Percentiles rank a stretch among this genome's conserved stretches.
phyloP scores from a whole-genome alignment of 1,139 yeast species.

The Nematodospora anomalae region DNA sequence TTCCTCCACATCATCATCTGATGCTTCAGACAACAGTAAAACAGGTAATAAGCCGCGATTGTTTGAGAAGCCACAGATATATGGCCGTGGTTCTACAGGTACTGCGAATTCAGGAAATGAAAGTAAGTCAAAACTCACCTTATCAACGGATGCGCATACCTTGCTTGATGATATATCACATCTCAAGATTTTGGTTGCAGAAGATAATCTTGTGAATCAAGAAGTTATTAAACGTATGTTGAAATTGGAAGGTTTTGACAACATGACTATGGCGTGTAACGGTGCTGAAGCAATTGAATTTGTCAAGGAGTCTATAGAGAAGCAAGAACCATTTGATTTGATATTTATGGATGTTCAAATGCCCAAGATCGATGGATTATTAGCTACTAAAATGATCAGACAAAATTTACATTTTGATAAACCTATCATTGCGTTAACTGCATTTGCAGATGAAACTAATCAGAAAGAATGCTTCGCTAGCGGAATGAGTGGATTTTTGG shows the following conservation, averaged over 20 bases:
- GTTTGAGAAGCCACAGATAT: slow-evolving; percentile 39
- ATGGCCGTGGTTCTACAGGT: slow-evolving; percentile 55
- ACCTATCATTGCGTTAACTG: slow-evolving; percentile 92
- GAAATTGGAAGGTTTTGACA: slow-evolving; percentile 68
- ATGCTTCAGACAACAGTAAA: neutral
- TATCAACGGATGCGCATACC: slow-evolving; percentile 14
- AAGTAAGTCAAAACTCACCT: neutral
- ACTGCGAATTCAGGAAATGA: slow-evolving; percentile 44
- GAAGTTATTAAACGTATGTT: slow-evolving; percentile 88
- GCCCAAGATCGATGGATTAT: slow-evolving; percentile 89
- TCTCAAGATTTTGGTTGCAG: slow-evolving; percentile 79
- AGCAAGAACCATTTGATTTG: slow-evolving; percentile 54
- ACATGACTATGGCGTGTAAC: slow-evolving; percentile 76
- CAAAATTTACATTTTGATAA: slow-evolving; percentile 58
- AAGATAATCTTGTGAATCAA: slow-evolving; percentile 88
- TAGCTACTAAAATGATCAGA: slow-evolving; percentile 76
- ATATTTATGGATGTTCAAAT: slow-evolving; percentile 96
- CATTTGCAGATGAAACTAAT: slow-evolving; percentile 88
- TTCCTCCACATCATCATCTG: slow-evolving; percentile 3
- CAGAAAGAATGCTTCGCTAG: slow-evolving; percentile 72
- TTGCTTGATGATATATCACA: slow-evolving; percentile 34
- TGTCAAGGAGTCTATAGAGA: slow-evolving; percentile 51
- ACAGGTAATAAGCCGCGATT: neutral
- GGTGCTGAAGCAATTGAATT: slow-evolving; percentile 84
- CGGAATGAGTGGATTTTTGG: slow-evolving; percentile 86